A percentile compares a stretch with the other conserved stretches of the same genome.
phyloP scores from a whole-genome alignment of 352 stramenopile genomes.

The Phytopythium mirpurense region DNA sequence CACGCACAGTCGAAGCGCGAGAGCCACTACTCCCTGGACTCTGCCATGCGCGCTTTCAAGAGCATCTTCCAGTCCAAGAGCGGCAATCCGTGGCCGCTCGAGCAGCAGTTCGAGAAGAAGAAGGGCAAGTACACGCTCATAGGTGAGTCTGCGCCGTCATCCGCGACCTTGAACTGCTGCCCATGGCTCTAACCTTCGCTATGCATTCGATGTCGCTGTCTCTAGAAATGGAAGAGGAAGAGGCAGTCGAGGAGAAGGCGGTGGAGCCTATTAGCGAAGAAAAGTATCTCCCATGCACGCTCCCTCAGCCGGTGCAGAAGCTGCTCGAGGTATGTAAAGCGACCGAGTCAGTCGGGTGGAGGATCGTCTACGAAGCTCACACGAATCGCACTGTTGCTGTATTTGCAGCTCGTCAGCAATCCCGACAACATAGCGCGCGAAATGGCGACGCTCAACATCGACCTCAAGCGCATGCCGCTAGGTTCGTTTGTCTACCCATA shows the following conservation, averaged over 20 bases:
- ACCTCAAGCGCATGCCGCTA: constrained; percentile 48
- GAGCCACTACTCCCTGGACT: not conserved
- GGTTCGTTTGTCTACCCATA: constrained; percentile 13
- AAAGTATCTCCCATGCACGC: constrained; percentile 21
- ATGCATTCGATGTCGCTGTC: not conserved
- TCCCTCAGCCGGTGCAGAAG: constrained; percentile 30
- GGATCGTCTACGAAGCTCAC: no score
- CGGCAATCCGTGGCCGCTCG: constrained; percentile 56
- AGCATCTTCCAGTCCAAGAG: constrained; percentile 50
- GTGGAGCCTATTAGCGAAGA: constrained; percentile 4
- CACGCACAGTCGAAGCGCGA: not conserved
- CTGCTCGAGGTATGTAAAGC: constrained; percentile 25
- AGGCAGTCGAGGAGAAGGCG: not conserved
- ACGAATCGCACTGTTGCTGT: not conserved
- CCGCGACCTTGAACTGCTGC: not conserved
- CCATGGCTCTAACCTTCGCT: not conserved
- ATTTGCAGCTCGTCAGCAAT: constrained; percentile 39
- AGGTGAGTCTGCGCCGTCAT: constrained; percentile 16
- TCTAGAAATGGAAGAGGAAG: not conserved
- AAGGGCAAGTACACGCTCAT: constrained; percentile 63
- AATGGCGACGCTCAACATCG: constrained; percentile 40
- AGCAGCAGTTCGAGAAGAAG: constrained; percentile 34
- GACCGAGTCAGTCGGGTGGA: no score
- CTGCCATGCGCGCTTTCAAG: constrained; percentile 33
- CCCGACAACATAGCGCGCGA: constrained; percentile 39